Percentiles rank a stretch among this genome's conserved stretches.
Conservation (phyloP, 2,329 filamentous ascomycete genomes). For the Fusarium poae region DNA sequence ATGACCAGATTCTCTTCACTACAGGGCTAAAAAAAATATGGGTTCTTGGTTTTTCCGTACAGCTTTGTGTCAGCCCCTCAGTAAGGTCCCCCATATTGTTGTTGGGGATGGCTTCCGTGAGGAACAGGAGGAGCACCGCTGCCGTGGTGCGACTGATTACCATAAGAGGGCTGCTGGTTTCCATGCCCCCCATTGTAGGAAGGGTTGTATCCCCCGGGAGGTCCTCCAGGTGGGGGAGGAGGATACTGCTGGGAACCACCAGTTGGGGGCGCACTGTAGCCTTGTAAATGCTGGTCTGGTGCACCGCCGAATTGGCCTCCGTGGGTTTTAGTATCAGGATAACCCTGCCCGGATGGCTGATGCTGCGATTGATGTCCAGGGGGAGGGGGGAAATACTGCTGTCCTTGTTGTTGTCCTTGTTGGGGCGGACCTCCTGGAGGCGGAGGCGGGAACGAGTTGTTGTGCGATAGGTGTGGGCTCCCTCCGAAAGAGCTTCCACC, state of each 20-base stretch:
- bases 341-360: slow-evolving; percentile 42
- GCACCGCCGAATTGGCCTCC: slow-evolving; percentile 40
- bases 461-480: slow-evolving; percentile 45
- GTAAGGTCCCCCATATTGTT: slow-evolving; percentile 46
- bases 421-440: slow-evolving; percentile 42
- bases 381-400: slow-evolving; percentile 43
- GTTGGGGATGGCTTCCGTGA: slow-evolving; percentile 52
- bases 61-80: slow-evolving; percentile 25
- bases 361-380: slow-evolving; percentile 42
- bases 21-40: slow-evolving; percentile 17
- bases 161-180: slow-evolving; percentile 49
- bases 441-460: slow-evolving; percentile 46
- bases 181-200: slow-evolving; percentile 49
- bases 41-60: slow-evolving; percentile 3
- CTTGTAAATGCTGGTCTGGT: slow-evolving; percentile 42
- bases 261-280: slow-evolving; percentile 42
- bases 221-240: slow-evolving; percentile 42
- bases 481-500: slow-evolving; percentile 39
- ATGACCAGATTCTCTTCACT: slow-evolving; percentile 8
- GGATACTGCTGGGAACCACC: slow-evolving; percentile 42
- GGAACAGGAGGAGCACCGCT: slow-evolving; percentile 48
- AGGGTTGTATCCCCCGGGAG: slow-evolving; percentile 48
- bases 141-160: slow-evolving; percentile 48
- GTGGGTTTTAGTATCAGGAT: slow-evolving; percentile 38
- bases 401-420: slow-evolving; percentile 34